A percentile compares a stretch with the other conserved stretches of the same genome.
Evolutionary conservation across 164 flowering plant species (phyloP).

Genomic region (Saururus chinensis): DNA sequence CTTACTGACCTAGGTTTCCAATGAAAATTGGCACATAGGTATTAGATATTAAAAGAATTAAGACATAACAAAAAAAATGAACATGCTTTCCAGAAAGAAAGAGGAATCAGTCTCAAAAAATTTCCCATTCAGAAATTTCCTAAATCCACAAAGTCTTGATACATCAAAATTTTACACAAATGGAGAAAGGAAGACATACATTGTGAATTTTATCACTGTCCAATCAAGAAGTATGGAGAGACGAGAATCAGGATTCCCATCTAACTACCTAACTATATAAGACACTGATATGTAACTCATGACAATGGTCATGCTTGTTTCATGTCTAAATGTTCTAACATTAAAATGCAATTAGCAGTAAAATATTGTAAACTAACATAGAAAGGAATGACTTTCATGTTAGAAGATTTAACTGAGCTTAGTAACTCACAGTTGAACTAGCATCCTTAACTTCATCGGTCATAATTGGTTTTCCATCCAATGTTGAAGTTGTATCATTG

Average conservation of each 20-base stretch:
- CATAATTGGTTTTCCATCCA: slow-evolving; percentile 10
- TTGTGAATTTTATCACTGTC: too few species aligned
- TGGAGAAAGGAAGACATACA: too few species aligned
- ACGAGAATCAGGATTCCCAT: background rate
- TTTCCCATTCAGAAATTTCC: background rate
- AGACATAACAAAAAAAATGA: too few species aligned
- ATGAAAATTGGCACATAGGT: background rate
- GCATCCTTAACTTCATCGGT: slow-evolving; percentile 14
- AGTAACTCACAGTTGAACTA: slow-evolving; percentile 10
- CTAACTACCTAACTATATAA: background rate
- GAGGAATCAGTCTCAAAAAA: background rate
- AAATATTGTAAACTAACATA: background rate
- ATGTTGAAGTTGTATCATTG: slow-evolving; percentile 11
- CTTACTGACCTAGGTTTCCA: background rate
- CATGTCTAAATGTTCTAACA: background rate
- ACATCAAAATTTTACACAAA: background rate
- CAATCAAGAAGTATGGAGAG: background rate
- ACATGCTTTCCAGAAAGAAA: too few species aligned
- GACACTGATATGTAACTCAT: background rate
- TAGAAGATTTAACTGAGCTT: background rate
- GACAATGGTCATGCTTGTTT: too few species aligned
- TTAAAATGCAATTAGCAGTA: background rate
- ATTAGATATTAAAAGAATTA: background rate
- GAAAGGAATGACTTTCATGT: too few species aligned
- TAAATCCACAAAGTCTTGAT: background rate